Evolutionary conservation across 192 early-diverging fungal genomes (phyloP), one percentile per base, ranked within the genome.

Genomic region (Phlyctochytrium arcticum): DNA sequence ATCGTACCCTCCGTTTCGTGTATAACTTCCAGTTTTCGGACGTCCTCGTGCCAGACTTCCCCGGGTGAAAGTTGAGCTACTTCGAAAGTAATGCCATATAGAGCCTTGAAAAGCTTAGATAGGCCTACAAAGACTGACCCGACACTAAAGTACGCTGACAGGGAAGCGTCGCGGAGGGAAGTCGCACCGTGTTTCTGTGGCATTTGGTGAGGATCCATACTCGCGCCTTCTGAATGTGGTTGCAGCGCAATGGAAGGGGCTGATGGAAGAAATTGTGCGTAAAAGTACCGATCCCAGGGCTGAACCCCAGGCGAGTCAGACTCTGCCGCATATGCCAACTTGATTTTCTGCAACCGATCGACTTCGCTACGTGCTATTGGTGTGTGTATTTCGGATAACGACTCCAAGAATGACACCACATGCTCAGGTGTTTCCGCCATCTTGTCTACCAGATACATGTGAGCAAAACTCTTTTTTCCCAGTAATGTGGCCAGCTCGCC

Each of bases 31-130:
- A 99, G 70, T 70, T 93, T 94, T 37, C 89, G 86, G 10, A 99
- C 93, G 23, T 95, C 90, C 1, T 83, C 72, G 68, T 95, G 89
- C 96, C 96, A 99, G 1, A 85, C 70, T 71, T 99, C 96, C 27
- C 93, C 92, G 0, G 89, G 85, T 15, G 19, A 9, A 7, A 79
- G 57, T 6, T 87, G 78, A 26, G 66, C 54, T 0, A 92, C 89
- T 27, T 88, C 82, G 44, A 99, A 82, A 24, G 84, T 78, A 21
- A 99, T 81, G 24, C 96, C 95, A 53, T 96, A 99, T 19, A 99
- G 77, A 23, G 82, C 73, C 27, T 84, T 75, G 73, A 96, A 93
- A 23, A 99, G 72, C n/a, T 74, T 73, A 29, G 92, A 96, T 12
- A 97, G 71, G 0, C 95, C 93, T 49, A 90, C 81, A 48, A 99